Evolutionary conservation across 2,329 filamentous ascomycete genomes (phyloP), one percentile per base, ranked within the genome.

Genomic region (Ophiostoma populinum): DNA sequence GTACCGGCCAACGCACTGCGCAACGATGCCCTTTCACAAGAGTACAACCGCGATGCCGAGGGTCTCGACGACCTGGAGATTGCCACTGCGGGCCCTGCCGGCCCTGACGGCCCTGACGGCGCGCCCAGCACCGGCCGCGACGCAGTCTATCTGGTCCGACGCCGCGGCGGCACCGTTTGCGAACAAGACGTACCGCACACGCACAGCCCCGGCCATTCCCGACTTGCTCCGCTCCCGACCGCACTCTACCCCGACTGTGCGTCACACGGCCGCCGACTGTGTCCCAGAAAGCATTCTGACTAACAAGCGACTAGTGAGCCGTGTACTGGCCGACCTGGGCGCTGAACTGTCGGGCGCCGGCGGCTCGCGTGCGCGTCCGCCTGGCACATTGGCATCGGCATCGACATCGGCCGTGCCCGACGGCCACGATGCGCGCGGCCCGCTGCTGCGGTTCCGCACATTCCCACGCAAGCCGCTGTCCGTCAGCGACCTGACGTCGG

Each of bases 401-500:
- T n/a, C n/a, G n/a, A n/a, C n/a, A n/a, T n/a, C n/a, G n/a, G n/a
- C n/a, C n/a, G n/a, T n/a, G n/a, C n/a, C n/a, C n/a, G n/a, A n/a
- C n/a, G n/a, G n/a, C n/a, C 52, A 15, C 16, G 22, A 19, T 16
- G 3, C 24, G 3, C 11, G 13, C 16, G 62, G 66, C 2, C 86
- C 85, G 0, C 57, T 94, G 2, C 67, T 83, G 42, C 72, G 79
- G 22, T 93, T 92, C 47, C 76, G 86, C 24, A 73, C 72, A 1
- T 75, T 68, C 37, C 82, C 82, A 0, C 76, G 67, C 48, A 87
- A 82, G 50, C 73, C 80, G 0, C 65, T 95, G 7, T 83, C 80
- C 0, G 90, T 95, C 1, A 85, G 81, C 3, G 90, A 98, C 53
- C 58, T 95, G 17, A 73, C 86, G 0, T 79, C 82, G 1, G 86